Base-by-base conservation (phyloP, 2,329 filamentous ascomycete species). In the Aspergillus sp. region DNA sequence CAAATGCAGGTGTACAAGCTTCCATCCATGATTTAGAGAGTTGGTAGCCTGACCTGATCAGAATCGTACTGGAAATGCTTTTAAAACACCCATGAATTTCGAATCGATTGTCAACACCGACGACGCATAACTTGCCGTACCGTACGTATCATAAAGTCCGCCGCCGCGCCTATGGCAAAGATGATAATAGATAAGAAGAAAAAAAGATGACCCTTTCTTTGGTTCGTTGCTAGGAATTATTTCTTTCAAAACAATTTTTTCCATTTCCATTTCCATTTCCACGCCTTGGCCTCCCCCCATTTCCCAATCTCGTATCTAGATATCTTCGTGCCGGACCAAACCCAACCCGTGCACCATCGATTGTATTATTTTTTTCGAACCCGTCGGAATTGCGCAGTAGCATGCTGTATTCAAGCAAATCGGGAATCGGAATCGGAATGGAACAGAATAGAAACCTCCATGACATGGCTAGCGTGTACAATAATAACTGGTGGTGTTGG, bases 341-440 rank as follows among this genome's bases (percentile, higher is more conserved):
- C 14, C 35, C 35, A 37, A n/a, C 35, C 35, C 5, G n/a, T 37
- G 27, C 27, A 12, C 15, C 35, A 37, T 37, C 35, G 35, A 37
- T 37, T n/a, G 35, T 8, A 31, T 37, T 37, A n/a, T 70, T 64
- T 66, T 31, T 66, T 69, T 65, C 68, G 68, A 69, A 70, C 67
- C 56, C 35, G 14, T 37, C 35, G 35, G 14, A n/a, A n/a, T 37
- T 37, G 35, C 35, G 27, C 27, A 31, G 27, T 31, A 31, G 9
- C 9, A 31, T n/a, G 35, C 35, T 15, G 35, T n/a, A 37, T 37
- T 37, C 35, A 37, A 37, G 35, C 35, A 37, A 37, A 37, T 37
- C 35, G 35, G 35, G 59, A 55, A 25, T 51, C 52, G 40, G 57
- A 57, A 64, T 57, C 56, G 55, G 56, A 61, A 59, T 63, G 64